A percentile compares a stretch with the other conserved stretches of the same genome.
Evolutionary conservation across 371 early-diverging fungal genomes (phyloP).

Genomic region (Syncephalastrum contaminatum): DNA sequence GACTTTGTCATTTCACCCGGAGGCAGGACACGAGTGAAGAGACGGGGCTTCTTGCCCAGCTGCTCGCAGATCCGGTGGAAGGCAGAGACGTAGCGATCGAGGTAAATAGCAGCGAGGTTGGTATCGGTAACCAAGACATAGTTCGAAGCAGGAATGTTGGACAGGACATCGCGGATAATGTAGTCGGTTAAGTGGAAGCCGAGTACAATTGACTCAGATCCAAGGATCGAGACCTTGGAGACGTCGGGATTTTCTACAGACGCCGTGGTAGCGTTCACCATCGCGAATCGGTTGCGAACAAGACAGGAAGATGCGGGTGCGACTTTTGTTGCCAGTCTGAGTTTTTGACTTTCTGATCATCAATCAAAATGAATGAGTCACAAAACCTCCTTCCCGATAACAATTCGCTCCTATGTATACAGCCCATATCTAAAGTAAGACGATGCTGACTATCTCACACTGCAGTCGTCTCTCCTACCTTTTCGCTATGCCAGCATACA

Average conservation of each 20-base stretch:
- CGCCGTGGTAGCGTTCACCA: constrained; percentile 3
- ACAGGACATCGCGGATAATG: constrained; percentile 74
- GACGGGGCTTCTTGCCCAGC: constrained; percentile 50
- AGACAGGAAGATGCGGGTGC: no score
- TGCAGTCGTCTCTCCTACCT: no score
- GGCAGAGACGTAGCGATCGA: constrained; percentile 50
- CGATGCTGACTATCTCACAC: no score
- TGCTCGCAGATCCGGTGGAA: constrained; percentile 42
- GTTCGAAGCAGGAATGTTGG: constrained; percentile 74
- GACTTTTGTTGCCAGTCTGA: no score
- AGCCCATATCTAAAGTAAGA: no score
- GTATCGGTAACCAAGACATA: constrained; percentile 90
- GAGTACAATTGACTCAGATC: constrained; percentile 81
- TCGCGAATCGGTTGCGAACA: no score
- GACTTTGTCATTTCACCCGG: constrained; percentile 93
- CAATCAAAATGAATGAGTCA: no score
- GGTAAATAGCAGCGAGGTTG: constrained; percentile 80
- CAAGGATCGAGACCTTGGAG: constrained; percentile 81
- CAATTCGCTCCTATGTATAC: no score
- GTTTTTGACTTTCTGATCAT: no score
- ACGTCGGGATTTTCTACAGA: constrained; percentile 49
- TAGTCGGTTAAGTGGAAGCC: constrained; percentile 82
- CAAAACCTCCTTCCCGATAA: no score
- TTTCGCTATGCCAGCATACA: no score
- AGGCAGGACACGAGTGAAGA: constrained; percentile 80